Evolutionary conservation across 2,329 filamentous ascomycete species (phyloP).

Genomic region (Sordariomycetes sp.): DNA sequence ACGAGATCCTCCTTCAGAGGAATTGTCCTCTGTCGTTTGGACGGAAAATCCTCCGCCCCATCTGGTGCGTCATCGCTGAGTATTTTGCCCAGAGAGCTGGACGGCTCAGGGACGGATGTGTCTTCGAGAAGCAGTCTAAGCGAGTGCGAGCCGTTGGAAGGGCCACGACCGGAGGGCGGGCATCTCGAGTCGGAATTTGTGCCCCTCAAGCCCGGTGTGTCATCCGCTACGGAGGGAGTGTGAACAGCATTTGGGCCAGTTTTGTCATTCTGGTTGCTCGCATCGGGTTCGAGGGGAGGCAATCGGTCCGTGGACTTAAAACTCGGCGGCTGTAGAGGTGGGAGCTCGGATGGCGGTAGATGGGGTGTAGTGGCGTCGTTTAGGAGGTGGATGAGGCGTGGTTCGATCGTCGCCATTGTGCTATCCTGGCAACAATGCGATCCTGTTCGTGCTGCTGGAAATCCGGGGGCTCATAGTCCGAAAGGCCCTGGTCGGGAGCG

Average conservation of each 20-base stretch:
- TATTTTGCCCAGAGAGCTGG: constrained; percentile 33
- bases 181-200: constrained; percentile 9
- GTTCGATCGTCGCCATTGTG: constrained; percentile 58
- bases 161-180: constrained; percentile 6
- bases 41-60: constrained; percentile 29
- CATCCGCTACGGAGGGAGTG: constrained; percentile 1
- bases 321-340: constrained; percentile 34
- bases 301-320: constrained; percentile 32
- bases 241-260: background rate
- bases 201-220: background rate
- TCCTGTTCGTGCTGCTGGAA: background rate
- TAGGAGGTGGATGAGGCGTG: constrained; percentile 53
- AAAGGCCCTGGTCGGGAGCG: background rate
- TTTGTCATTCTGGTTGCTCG: constrained; percentile 17
- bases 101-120: constrained; percentile 23
- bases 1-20: constrained; percentile 50
- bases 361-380: constrained; percentile 43
- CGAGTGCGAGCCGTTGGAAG: constrained; percentile 15
- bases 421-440: constrained; percentile 4
- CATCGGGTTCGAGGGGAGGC: constrained; percentile 41
- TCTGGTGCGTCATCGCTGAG: constrained; percentile 31
- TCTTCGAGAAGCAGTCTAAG: constrained; percentile 30
- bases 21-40: constrained; percentile 38
- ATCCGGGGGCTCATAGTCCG: constrained; percentile 2
- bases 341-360: constrained; percentile 39